These are phyloP conservation scores for Phytopythium helicoides DNA, from an alignment of 352 stramenopile species.

Conservation along the genomic window DNA sequence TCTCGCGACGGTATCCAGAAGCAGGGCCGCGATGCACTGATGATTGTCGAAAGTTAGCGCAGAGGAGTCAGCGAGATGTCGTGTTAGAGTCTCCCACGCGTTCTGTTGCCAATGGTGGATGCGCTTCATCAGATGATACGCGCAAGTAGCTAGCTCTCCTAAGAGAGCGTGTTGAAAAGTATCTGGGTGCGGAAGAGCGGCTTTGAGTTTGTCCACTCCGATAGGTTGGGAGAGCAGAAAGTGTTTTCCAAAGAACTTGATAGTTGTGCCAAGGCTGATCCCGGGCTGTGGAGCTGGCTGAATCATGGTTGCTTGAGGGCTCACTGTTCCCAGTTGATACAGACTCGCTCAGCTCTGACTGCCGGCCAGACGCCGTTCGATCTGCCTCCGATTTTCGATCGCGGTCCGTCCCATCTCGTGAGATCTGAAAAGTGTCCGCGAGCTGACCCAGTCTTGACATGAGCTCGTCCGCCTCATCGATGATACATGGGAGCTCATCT, in stretches of 20 bases:
- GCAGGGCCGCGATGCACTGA: constrained; percentile 40
- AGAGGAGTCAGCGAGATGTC: constrained; percentile 29
- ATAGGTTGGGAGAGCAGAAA: constrained; percentile 33
- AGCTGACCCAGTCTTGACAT: constrained; percentile 43
- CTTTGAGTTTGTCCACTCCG: constrained; percentile 18
- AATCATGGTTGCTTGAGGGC: neutral
- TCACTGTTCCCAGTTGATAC: neutral
- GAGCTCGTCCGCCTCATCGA: constrained; percentile 60
- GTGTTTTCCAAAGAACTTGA: constrained; percentile 47
- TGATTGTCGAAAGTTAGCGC: constrained; percentile 53
- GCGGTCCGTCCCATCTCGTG: neutral
- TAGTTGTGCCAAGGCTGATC: constrained; percentile 26
- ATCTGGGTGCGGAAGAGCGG: constrained; percentile 9
- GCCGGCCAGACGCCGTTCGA: neutral
- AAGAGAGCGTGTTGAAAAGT: constrained; percentile 15
- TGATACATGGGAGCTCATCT: constrained; percentile 59
- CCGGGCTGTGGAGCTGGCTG: neutral
- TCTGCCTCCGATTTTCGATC: neutral
- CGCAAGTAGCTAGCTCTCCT: constrained; percentile 19
- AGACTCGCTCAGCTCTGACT: constrained; percentile 1
- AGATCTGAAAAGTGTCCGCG: constrained; percentile 2
- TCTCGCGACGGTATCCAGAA: constrained; percentile 49
- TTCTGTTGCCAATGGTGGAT: constrained; percentile 63
- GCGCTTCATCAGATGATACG: constrained; percentile 63
- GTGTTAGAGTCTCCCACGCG: constrained; percentile 42